Evolutionary conservation across 495 filamentous ascomycete species (phyloP).

Genomic region (Penicillium bialowiezense): DNA sequence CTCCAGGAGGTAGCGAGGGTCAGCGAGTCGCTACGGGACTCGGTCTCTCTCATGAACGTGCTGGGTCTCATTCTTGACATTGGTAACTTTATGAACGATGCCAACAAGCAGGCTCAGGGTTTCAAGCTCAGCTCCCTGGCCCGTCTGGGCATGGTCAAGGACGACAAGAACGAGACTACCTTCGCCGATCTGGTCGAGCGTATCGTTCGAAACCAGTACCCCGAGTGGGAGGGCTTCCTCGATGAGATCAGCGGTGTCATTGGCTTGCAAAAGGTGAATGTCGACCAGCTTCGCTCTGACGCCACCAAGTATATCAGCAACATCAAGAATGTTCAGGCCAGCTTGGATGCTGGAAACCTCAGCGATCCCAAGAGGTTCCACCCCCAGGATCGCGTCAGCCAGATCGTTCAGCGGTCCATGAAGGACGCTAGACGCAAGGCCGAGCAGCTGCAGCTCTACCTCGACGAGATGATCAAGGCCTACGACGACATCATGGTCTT

Average conservation of each 20-base stretch:
- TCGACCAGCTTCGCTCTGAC: slow-evolving; percentile 85
- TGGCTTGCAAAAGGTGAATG: slow-evolving; percentile 85
- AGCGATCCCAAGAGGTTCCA: slow-evolving; percentile 98
- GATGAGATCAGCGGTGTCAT: slow-evolving; percentile 84
- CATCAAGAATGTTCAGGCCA: slow-evolving; percentile 86
- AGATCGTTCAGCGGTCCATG: slow-evolving; percentile 89
- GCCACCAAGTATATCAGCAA: slow-evolving; percentile 95
- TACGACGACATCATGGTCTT: slow-evolving; percentile 97
- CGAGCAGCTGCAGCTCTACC: slow-evolving; percentile 89
- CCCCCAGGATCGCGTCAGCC: slow-evolving; percentile 89
- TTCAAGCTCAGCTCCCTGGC: slow-evolving; percentile 98
- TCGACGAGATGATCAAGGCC: slow-evolving; percentile 86
- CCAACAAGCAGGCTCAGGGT: slow-evolving; percentile 94
- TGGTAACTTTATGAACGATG: slow-evolving; percentile 99
- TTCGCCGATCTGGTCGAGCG: slow-evolving; percentile 97
- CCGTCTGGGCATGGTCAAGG: slow-evolving; percentile 94
- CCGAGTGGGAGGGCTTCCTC: slow-evolving; percentile 87
- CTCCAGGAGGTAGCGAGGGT: slow-evolving; percentile 78
- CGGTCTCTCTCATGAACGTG: slow-evolving; percentile 90
- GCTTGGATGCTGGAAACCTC: slow-evolving; percentile 89
- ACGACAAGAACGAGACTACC: slow-evolving; percentile 96
- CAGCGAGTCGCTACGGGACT: slow-evolving; percentile 85
- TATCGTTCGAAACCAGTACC: slow-evolving; percentile 93
- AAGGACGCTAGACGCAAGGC: slow-evolving; percentile 95
- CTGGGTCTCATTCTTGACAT: slow-evolving; percentile 95